Percentiles rank a stretch among this genome's conserved stretches.
These are phyloP conservation scores for Hirschfeldia incana DNA, from an alignment of 345 rosid species.

Conservation along the genomic window DNA sequence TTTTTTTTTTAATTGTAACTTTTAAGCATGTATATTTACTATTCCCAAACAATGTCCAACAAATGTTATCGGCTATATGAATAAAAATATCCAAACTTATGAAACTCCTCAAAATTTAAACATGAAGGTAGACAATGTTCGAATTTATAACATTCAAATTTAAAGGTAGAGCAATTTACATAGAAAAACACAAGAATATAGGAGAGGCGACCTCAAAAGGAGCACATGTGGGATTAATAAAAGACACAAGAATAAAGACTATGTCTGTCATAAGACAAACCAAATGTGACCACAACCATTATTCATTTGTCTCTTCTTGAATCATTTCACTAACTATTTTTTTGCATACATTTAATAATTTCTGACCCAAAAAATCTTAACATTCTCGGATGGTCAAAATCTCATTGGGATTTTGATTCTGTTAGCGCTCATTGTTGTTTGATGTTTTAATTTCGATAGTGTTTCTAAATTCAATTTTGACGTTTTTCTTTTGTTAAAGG, in stretches of 20 bases:
- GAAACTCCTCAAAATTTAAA: background rate
- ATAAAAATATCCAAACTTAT: background rate
- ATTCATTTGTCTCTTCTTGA: constrained; percentile 29
- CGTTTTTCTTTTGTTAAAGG: too few relatives aligned
- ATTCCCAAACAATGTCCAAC: background rate
- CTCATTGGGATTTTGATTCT: too few relatives aligned
- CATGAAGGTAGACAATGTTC: background rate
- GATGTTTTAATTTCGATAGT: too few relatives aligned
- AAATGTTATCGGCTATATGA: background rate
- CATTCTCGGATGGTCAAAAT: too few relatives aligned
- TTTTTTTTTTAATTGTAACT: too few relatives aligned
- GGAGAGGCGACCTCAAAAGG: background rate
- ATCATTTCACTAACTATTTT: constrained; percentile 36
- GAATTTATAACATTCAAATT: background rate
- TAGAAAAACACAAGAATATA: too few relatives aligned
- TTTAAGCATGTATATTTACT: background rate
- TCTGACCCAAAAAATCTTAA: background rate
- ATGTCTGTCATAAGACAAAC: constrained; percentile 43
- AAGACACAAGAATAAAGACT: constrained; percentile 34
- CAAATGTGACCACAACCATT: constrained; percentile 40
- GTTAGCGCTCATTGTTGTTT: too few relatives aligned
- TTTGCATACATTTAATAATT: constrained; percentile 1
- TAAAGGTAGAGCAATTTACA: background rate
- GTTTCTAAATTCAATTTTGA: too few relatives aligned
- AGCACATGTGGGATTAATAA: constrained; percentile 35